phyloP scores from a whole-genome alignment of 208 protist species.

The Vickermania ingenoplastis region DNA sequence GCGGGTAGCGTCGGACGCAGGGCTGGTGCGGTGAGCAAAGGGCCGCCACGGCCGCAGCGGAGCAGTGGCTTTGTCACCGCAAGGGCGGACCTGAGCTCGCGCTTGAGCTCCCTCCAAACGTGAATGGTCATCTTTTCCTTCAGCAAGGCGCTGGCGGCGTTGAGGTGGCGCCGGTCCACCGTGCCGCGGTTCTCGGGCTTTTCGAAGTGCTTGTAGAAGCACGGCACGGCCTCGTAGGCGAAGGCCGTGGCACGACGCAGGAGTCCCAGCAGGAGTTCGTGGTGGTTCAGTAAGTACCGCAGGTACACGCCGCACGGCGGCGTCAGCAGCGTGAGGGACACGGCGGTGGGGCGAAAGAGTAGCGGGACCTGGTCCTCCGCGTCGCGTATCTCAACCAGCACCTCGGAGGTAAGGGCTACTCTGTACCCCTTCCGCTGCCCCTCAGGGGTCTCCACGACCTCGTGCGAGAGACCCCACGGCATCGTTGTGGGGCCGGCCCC shows the following conservation, averaged over 20 bases:
- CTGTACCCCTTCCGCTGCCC: constrained; percentile 28
- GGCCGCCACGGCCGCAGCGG: background rate
- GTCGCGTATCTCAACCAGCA: constrained; percentile 29
- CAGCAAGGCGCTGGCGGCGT: constrained; percentile 24
- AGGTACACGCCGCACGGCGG: constrained; percentile 40
- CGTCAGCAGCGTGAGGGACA: constrained; percentile 52
- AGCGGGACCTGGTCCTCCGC: constrained; percentile 32
- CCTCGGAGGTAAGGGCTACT: constrained; percentile 41
- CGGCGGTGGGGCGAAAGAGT: constrained; percentile 43
- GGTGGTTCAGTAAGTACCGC: constrained; percentile 44
- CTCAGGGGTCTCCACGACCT: constrained; percentile 40
- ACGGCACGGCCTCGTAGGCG: constrained; percentile 48
- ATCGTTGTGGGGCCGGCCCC: background rate
- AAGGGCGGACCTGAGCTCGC: constrained; percentile 36
- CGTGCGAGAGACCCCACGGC: constrained; percentile 40
- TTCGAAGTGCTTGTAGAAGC: constrained; percentile 28
- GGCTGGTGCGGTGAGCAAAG: background rate
- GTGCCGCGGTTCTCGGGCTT: background rate
- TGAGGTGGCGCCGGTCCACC: background rate
- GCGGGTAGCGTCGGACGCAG: constrained; percentile 26
- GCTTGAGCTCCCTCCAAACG: constrained; percentile 35
- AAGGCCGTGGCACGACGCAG: constrained; percentile 52
- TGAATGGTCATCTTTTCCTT: constrained; percentile 22
- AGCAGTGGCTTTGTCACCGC: background rate
- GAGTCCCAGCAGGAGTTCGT: constrained; percentile 41